phyloP scores from a whole-genome alignment of 306 rosid species.

The Betula pendula region DNA sequence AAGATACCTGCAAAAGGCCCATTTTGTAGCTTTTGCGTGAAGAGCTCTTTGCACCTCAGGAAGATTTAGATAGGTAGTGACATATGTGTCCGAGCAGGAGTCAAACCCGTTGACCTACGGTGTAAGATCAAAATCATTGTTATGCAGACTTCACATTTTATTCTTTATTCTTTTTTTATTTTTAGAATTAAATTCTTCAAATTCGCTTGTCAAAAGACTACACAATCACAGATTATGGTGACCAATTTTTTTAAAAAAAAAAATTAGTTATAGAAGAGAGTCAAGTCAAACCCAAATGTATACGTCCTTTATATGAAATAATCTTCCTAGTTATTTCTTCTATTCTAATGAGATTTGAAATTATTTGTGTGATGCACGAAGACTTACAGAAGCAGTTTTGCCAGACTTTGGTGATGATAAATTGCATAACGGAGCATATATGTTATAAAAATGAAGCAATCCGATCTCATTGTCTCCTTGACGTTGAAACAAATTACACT shows the following conservation, averaged over 20 bases:
- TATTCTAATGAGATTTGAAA: neutral
- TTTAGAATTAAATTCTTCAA: too few species aligned
- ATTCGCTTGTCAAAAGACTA: too few species aligned
- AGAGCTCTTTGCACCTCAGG: constrained; percentile 58
- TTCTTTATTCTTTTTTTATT: neutral
- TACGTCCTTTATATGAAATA: too few species aligned
- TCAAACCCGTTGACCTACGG: constrained; percentile 42
- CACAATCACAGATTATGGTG: neutral
- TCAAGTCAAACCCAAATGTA: too few species aligned
- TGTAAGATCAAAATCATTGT: constrained; percentile 1
- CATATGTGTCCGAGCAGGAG: constrained; percentile 55
- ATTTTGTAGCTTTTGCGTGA: constrained; percentile 41
- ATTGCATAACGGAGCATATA: constrained; percentile 50
- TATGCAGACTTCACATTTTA: neutral
- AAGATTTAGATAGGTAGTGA: constrained; percentile 44
- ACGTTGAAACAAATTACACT: constrained; percentile 24
- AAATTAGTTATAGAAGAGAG: too few species aligned
- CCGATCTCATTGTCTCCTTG: constrained; percentile 29
- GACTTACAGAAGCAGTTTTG: constrained; percentile 39
- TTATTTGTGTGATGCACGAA: neutral
- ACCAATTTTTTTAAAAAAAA: too few species aligned
- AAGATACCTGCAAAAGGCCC: constrained; percentile 52
- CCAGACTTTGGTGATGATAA: constrained; percentile 24
- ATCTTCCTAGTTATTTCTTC: too few species aligned
- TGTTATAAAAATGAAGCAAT: constrained; percentile 34